Evolutionary conservation across 2,329 filamentous ascomycete species (phyloP).

Genomic region (Aspergillus pseudonomiae): DNA sequence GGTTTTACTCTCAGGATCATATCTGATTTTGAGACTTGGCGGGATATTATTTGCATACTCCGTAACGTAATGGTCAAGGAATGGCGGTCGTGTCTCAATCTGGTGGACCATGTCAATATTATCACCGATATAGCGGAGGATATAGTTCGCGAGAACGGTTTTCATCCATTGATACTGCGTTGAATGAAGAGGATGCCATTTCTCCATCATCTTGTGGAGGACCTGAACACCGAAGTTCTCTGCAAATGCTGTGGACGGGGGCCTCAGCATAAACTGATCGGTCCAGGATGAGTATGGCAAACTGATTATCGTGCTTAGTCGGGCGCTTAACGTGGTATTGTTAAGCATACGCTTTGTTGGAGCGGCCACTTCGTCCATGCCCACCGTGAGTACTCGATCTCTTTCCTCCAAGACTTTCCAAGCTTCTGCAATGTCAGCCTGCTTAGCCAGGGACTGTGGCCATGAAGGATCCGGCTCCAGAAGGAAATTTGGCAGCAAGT

Average conservation of each 20-base stretch:
- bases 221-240: slow-evolving; percentile 12
- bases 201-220: slow-evolving; percentile 12
- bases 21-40: slow-evolving; percentile 24
- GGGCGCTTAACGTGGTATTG: slow-evolving; percentile 39
- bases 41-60: slow-evolving; percentile 32
- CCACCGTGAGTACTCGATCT: background rate
- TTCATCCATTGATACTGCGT: slow-evolving; percentile 18
- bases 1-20: slow-evolving; percentile 1
- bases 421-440: slow-evolving; percentile 6
- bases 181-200: slow-evolving; percentile 12
- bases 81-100: slow-evolving; percentile 34
- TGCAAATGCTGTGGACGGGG: slow-evolving; percentile 21
- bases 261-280: slow-evolving; percentile 4
- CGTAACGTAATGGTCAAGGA: slow-evolving; percentile 36
- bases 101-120: slow-evolving; percentile 31
- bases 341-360: slow-evolving; percentile 42
- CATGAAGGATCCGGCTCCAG: slow-evolving; percentile 51
- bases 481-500: slow-evolving; percentile 52
- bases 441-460: slow-evolving; percentile 29
- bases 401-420: slow-evolving; percentile 8
- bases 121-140: slow-evolving; percentile 23
- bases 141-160: slow-evolving; percentile 13
- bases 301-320: slow-evolving; percentile 36
- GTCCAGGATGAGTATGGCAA: slow-evolving; percentile 43
- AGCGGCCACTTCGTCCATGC: slow-evolving; percentile 25